A percentile compares a stretch with the other conserved stretches of the same genome.
phyloP scores from a whole-genome alignment of 257 asterid genomes.

The Paulownia fortunei region DNA sequence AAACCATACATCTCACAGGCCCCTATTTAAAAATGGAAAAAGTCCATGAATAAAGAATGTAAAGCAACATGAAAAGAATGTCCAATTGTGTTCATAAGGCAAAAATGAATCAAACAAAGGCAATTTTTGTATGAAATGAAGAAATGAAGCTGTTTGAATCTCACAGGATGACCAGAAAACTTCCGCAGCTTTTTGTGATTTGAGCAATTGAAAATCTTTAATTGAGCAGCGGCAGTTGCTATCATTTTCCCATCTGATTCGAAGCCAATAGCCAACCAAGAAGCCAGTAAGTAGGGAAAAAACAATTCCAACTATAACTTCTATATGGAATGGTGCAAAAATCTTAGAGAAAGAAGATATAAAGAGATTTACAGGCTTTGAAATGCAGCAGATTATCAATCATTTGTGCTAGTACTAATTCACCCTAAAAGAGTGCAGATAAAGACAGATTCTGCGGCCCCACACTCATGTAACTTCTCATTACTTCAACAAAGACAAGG shows the following conservation, averaged over 20 bases:
- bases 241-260: constrained; percentile 76
- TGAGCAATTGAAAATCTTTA: constrained; percentile 69
- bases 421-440: not conserved
- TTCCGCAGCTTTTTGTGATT: constrained; percentile 79
- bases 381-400: not conserved
- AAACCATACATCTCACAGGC: constrained; percentile 76
- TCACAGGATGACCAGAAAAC: constrained; percentile 97
- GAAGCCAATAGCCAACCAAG: constrained; percentile 27
- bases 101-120: not conserved
- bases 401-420: not conserved
- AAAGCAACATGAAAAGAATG: not conserved
- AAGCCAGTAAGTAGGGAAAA: not conserved
- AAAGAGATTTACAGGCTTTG: not conserved
- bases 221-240: constrained; percentile 82
- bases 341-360: not conserved
- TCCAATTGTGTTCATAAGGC: not conserved
- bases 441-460: not conserved
- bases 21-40: constrained; percentile 52
- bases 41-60: constrained; percentile 3
- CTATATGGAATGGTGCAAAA: not conserved
- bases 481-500: not conserved
- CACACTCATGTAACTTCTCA: not conserved
- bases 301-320: not conserved
- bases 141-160: constrained; percentile 39
- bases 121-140: constrained; percentile 6